Evolutionary conservation across 441 rosid species (phyloP).

Genomic region (Adansonia grandidieri): DNA sequence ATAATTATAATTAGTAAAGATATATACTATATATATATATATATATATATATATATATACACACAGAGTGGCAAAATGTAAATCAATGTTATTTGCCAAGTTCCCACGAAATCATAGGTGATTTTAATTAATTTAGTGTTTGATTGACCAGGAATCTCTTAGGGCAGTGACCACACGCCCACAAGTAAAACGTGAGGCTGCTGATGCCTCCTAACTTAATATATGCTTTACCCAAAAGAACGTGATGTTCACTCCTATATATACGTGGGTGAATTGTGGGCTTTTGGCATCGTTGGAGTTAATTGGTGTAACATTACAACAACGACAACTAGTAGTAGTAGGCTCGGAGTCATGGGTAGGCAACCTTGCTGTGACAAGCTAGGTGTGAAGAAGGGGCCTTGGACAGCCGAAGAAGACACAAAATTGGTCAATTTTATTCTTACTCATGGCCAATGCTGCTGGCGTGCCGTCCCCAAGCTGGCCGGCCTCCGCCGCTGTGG

Average conservation of each 20-base stretch:
- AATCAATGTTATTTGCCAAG: neutral
- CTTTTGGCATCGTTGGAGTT: constrained; percentile 19
- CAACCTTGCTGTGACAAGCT: constrained; percentile 72
- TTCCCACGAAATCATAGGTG: too few relatives aligned
- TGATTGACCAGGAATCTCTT: neutral
- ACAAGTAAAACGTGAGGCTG: constrained; percentile 25
- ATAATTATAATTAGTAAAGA: too few relatives aligned
- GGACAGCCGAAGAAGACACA: constrained; percentile 71
- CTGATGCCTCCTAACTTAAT: constrained; percentile 4
- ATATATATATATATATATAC: too few relatives aligned
- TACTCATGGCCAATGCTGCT: constrained; percentile 70
- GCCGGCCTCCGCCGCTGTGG: constrained; percentile 74
- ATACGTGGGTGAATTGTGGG: constrained; percentile 45
- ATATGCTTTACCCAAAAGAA: constrained; percentile 24
- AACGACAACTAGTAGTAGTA: too few relatives aligned
- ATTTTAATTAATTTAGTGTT: neutral
- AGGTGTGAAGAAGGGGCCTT: constrained; percentile 71
- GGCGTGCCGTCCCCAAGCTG: constrained; percentile 70
- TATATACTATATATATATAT: too few relatives aligned
- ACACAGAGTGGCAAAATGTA: too few relatives aligned
- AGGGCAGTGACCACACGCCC: constrained; percentile 31
- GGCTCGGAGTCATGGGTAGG: constrained; percentile 45
- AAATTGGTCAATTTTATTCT: constrained; percentile 63
- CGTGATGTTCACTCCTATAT: constrained; percentile 36
- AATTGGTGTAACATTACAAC: neutral